Evolutionary conservation across 2,329 filamentous ascomycete species (phyloP).

Genomic region (Anisogramma anomala): DNA sequence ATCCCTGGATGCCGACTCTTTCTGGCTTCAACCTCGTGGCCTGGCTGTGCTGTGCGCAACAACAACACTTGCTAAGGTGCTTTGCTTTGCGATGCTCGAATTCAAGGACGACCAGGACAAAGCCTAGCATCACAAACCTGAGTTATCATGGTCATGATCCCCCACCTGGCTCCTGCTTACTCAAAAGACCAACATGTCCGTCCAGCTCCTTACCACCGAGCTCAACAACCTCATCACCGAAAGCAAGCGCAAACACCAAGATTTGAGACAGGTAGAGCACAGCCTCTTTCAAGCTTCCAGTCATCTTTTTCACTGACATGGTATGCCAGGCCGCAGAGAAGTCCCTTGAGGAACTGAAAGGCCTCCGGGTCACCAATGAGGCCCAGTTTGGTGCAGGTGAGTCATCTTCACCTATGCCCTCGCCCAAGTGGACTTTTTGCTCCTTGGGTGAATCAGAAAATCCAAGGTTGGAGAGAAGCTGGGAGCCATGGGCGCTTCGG

Average conservation of each 20-base stretch:
- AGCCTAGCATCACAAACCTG: neutral
- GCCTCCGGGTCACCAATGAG: slow-evolving; percentile 56
- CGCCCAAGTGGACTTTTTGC: neutral
- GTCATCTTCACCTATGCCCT: neutral
- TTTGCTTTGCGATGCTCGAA: neutral
- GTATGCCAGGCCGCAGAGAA: slow-evolving; percentile 69
- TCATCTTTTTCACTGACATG: neutral
- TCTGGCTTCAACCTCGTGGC: neutral
- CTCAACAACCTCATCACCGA: slow-evolving; percentile 86
- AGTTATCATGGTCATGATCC: slow-evolving; percentile 2
- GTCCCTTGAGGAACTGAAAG: slow-evolving; percentile 79
- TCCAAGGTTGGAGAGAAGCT: slow-evolving; percentile 23
- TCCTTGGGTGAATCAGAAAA: too few relatives aligned
- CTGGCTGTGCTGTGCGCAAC: neutral
- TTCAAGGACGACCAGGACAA: neutral
- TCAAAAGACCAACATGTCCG: slow-evolving; percentile 56
- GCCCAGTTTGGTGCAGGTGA: slow-evolving; percentile 43
- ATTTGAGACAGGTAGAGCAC: slow-evolving; percentile 60
- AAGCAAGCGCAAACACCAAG: slow-evolving; percentile 87
- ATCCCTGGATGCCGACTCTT: neutral
- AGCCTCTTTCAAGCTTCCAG: slow-evolving; percentile 18
- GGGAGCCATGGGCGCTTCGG: neutral
- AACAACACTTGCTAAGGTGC: too few relatives aligned
- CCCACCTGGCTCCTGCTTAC: neutral
- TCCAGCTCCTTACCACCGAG: slow-evolving; percentile 79